Conservation (phyloP, 768 basidiomycete species). For the Kwoniella pini region DNA sequence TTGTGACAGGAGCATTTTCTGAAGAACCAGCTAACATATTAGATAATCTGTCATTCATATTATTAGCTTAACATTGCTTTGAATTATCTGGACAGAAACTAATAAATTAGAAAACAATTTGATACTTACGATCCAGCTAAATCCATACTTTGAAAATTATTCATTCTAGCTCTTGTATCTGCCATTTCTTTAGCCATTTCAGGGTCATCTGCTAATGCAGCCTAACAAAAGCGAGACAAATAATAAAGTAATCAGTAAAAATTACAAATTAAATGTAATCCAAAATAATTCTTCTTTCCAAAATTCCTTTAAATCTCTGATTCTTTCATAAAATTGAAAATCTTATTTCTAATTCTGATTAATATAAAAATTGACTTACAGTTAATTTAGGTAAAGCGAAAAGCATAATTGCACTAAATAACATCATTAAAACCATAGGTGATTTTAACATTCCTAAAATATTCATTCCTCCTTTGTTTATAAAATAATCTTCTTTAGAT, state of each 20-base stretch:
- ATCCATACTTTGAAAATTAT: slow-evolving; percentile 42
- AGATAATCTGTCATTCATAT: slow-evolving; percentile 16
- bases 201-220: slow-evolving; percentile 47
- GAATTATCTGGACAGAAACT: too few relatives aligned
- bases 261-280: too few relatives aligned
- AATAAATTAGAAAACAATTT: background rate
- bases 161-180: slow-evolving; percentile 42
- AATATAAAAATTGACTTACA: slow-evolving; percentile 27
- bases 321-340: too few relatives aligned
- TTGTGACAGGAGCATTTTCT: slow-evolving; percentile 1
- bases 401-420: slow-evolving; percentile 49
- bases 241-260: background rate
- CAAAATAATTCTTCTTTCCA: too few relatives aligned
- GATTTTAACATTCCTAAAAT: slow-evolving; percentile 49
- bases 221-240: slow-evolving; percentile 11
- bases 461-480: slow-evolving; percentile 30
- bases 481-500: slow-evolving; percentile 40
- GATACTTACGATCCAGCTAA: slow-evolving; percentile 47
- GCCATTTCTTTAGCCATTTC: slow-evolving; percentile 49
- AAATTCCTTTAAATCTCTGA: too few relatives aligned
- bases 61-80: background rate
- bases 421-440: slow-evolving; percentile 54
- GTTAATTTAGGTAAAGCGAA: slow-evolving; percentile 48
- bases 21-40: slow-evolving; percentile 32
- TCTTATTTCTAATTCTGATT: background rate